Evolutionary conservation across 2,329 filamentous ascomycete species (phyloP).

Genomic region (Alternaria metachromatica): DNA sequence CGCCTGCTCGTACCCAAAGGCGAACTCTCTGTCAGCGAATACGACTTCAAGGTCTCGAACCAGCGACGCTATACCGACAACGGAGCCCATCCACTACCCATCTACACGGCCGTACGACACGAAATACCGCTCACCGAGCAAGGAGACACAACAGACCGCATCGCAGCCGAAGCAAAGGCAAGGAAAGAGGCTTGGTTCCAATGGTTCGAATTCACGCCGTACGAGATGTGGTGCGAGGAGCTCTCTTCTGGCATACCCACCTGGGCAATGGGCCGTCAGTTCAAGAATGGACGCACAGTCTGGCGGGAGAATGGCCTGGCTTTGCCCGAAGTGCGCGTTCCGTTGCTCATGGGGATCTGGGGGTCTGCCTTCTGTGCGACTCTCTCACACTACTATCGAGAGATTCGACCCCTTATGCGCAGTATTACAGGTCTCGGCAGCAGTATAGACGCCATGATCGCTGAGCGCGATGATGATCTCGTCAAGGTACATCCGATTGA

Average conservation of each 20-base stretch:
- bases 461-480: conserved; percentile 81
- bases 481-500: conserved; percentile 94
- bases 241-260: conserved; percentile 90
- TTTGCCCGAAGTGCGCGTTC: conserved; percentile 82
- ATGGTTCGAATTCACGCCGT: conserved; percentile 92
- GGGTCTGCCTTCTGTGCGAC: conserved; percentile 97
- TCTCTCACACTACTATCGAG: conserved; percentile 92
- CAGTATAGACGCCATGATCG: conserved; percentile 80
- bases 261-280: conserved; percentile 87
- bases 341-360: conserved; percentile 91
- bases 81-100: conserved; percentile 85
- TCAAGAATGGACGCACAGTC: conserved; percentile 73
- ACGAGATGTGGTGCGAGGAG: conserved; percentile 95
- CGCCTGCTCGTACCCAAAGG: conserved; percentile 85
- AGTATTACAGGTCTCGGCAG: conserved; percentile 73
- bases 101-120: conserved; percentile 94
- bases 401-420: conserved; percentile 82
- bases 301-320: conserved; percentile 69
- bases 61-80: conserved; percentile 78
- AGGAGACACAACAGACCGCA: conserved; percentile 42
- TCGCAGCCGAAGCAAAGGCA: conserved; percentile 54
- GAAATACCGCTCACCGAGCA: conserved; percentile 78
- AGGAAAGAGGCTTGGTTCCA: conserved; percentile 86
- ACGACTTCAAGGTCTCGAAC: conserved; percentile 89
- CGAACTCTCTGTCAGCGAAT: conserved; percentile 75